Evolutionary conservation across 768 basidiomycete species (phyloP).

Genomic region (Lactarius akahatsu): DNA sequence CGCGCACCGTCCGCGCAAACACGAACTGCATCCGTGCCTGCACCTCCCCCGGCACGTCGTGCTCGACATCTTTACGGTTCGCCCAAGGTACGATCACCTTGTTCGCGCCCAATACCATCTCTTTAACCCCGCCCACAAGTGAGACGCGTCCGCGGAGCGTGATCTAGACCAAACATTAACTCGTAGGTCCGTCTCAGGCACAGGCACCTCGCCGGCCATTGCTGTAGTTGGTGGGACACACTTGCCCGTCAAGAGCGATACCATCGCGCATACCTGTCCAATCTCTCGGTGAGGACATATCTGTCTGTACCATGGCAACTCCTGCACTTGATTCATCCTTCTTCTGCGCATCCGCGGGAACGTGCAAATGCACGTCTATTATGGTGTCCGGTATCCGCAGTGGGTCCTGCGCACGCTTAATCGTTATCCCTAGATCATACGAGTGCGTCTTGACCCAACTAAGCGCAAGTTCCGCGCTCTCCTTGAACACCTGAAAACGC

Average conservation of each 20-base stretch:
- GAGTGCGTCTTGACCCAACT: conserved; percentile 91
- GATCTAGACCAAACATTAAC: conserved; percentile 56
- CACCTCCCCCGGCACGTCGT: conserved; percentile 76
- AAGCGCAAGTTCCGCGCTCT: conserved; percentile 85
- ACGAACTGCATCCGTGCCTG: conserved; percentile 75
- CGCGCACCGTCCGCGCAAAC: conserved; percentile 75
- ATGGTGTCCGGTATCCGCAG: conserved; percentile 61
- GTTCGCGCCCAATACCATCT: conserved; percentile 82
- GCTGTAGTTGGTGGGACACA: conserved; percentile 72
- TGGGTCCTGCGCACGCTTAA: conserved; percentile 65
- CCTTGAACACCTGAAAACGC: conserved; percentile 69
- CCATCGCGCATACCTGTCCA: conserved; percentile 73
- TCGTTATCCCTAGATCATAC: conserved; percentile 76
- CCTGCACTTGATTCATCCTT: conserved; percentile 95
- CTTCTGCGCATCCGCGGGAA: conserved; percentile 88
- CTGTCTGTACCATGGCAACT: conserved; percentile 85
- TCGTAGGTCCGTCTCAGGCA: no score
- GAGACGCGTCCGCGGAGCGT: conserved; percentile 81
- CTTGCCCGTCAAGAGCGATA: conserved; percentile 77
- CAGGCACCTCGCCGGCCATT: conserved; percentile 84
- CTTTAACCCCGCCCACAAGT: conserved; percentile 88
- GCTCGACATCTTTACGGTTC: conserved; percentile 85
- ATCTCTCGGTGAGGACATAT: no score
- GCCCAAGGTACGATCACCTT: conserved; percentile 83
- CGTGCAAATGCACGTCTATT: conserved; percentile 84